A percentile compares a stretch with the other conserved stretches of the same genome.
These are phyloP conservation scores for Penicillium dipodomyicola DNA, from an alignment of 495 filamentous ascomycete genomes.

Conservation along the genomic window DNA sequence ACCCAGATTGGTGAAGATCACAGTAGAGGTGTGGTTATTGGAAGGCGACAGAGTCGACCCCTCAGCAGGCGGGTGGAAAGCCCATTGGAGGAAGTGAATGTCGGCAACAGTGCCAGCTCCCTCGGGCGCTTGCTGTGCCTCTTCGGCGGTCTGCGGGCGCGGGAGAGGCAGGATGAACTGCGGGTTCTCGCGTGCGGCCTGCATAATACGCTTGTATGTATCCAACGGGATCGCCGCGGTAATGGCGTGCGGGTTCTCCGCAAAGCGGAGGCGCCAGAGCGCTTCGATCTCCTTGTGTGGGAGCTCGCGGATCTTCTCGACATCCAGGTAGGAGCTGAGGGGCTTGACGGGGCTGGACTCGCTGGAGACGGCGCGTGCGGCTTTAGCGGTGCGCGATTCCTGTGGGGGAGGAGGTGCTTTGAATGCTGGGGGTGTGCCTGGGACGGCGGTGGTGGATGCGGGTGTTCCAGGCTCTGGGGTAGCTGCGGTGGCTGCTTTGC, in stretches of 20 bases:
- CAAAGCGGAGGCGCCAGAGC: constrained; percentile 90
- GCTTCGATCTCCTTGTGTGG: constrained; percentile 79
- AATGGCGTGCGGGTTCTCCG: constrained; percentile 63
- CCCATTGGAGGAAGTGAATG: constrained; percentile 57
- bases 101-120: constrained; percentile 35
- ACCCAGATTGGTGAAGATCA: constrained; percentile 89
- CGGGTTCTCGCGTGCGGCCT: constrained; percentile 68
- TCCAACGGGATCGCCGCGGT: constrained; percentile 74
- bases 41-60: constrained; percentile 51
- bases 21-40: constrained; percentile 65
- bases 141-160: constrained; percentile 42
- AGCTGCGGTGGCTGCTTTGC: constrained; percentile 56
- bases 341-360: constrained; percentile 65
- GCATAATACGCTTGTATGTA: constrained; percentile 66
- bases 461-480: constrained; percentile 46
- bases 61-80: constrained; percentile 82
- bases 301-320: constrained; percentile 68
- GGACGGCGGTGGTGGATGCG: constrained; percentile 7
- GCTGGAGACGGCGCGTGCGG: constrained; percentile 29
- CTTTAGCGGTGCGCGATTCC: constrained; percentile 33
- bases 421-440: constrained; percentile 29
- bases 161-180: constrained; percentile 91
- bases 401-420: constrained; percentile 32
- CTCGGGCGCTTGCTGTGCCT: constrained; percentile 31
- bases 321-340: constrained; percentile 77